Base-by-base conservation (phyloP, 257 asterid species). In the Solanum sparsipilum region DNA sequence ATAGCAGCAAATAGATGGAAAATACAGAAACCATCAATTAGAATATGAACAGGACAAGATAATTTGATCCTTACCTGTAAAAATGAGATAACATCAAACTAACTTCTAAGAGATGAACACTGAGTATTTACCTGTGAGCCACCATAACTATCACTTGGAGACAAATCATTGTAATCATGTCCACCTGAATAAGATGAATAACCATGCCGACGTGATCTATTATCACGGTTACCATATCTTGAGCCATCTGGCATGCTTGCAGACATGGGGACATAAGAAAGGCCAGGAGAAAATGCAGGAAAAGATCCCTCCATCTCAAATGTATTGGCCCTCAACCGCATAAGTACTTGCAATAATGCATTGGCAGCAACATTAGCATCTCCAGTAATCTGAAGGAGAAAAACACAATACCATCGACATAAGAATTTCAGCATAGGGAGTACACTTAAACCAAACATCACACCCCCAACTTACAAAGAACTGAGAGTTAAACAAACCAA, bases 261-360 rank as follows among this genome's bases (percentile, higher is more conserved):
- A 35, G 92, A 67, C 76, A 90, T 38, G 35, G 93, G 92, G 71
- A 82, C 84, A 71, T 90, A 90, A 11, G 92, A 93, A 87, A 88
- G 86, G 5, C 90, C 68, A 20, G 90, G 82, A 38, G 94, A 89
- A 83, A 87, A 88, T 39, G 90, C 84, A 32, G 94, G 86, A 48
- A 93, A 86, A 86, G 89, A 86, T 89, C 95, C 96, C 75, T 93
- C 98, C 82, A 89, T 88, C 91, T 94, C 98, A 89, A 94, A 95
- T 79, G 87, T 7, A 76, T 95, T 96, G 86, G 91, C 90, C 89
- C 98, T 94, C 92, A 96, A 91, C 20, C 98, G 93, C 88, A 92
- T 91, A 86, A 91, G 31, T 81, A 96, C 95, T 94, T 93, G 98
- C 82, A 93, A 87, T 74, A 96, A 87, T 1, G 99, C 99, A 87